Base-by-base conservation (phyloP, 2,329 filamentous ascomycete species). In the Fusarium redolens region DNA sequence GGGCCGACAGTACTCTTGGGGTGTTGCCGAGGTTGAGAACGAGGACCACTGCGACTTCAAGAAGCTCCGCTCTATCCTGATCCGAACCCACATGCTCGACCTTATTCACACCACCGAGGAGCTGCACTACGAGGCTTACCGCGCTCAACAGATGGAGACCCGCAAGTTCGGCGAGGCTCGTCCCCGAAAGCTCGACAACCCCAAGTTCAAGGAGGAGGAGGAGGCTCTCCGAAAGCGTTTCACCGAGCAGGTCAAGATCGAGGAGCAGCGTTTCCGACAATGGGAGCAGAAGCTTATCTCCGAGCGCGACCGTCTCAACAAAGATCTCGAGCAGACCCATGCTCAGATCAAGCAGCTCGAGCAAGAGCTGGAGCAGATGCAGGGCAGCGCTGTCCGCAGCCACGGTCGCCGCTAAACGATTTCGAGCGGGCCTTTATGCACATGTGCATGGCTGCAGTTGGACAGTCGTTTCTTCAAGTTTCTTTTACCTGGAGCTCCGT, bases 1-100 rank as follows among this genome's bases (percentile, higher is more conserved):
- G 91, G 96, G 96, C 76, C 95, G 96, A 73, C 97, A 99, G 85
- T 99, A 99, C 86, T 94, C 95, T 62, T 99, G 96, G 96, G 96
- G 96, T 89, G 96, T 99, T 79, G 96, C 96, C 71, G 96, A 99
- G 85, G 96, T 99, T 58, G 96, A 99, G 90, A 99, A 99, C 82
- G 96, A 99, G 86, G 96, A 99, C 82, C 96, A 99, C 89, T 99
- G 96, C 86, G 96, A 99, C 86, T 99, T 99, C 90, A 99, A 99
- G 93, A 99, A 99, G 89, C 93, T 99, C 73, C 95, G 96, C 79
- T 97, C 96, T 54, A 98, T 99, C 80, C 89, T 99, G 77, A 98
- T 99, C 87, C 94, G 96, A 84, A 98, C 96, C 56, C 96, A 99
- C 88, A 99, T 99, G 96, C 91, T 99, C 80, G 96, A 99, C 83